Evolutionary conservation across 75 land plant genomes (phyloP), one percentile per base, ranked within the genome.

Genomic region (Selaginella tamariscina): DNA sequence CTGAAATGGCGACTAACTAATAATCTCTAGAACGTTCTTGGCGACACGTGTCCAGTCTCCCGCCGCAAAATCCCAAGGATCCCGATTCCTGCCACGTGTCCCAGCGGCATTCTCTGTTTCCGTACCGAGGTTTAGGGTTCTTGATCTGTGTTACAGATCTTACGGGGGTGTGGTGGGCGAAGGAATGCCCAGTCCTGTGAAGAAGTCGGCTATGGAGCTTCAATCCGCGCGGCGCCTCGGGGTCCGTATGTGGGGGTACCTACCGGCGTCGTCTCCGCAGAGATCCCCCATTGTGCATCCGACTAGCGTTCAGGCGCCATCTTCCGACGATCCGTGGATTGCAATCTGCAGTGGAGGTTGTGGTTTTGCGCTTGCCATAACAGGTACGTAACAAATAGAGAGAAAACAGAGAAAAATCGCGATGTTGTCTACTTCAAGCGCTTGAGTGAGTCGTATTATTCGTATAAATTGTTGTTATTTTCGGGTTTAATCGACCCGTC

Each of bases 321-420:
- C 33, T 11, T 57, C 30, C 22, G 81, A 78, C 18, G 75, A 68
- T 31, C 21, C 74, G 5, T 88, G 97, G 87, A 72, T 56, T 56
- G 80, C 83, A n/a, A 89, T 90, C 18, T 91, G 89, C 71, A 83
- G 88, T 39, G 99, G 99, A 0, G 99, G 99, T 1, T 95, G 99
- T 56, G 99, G 99, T 0, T 95, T 90, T 71, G 97, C 92, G 15
- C 65, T 88, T 33, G 96, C 99, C 15, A 78, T 91, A 54, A 82
- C 99, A n/a, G 99, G 99, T 88, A 66, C 11, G 49, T n/a, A n/a
- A n/a, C n/a, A n/a, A 39, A 39, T 15, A 39, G 49, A 39, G 15
- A 39, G 11, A 15, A 39, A 39, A 39, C 49, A n/a, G n/a, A n/a
- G n/a, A n/a, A n/a, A n/a, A n/a, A n/a, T n/a, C n/a, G n/a, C n/a